These are phyloP conservation scores for Vitellaria paradoxa DNA, from an alignment of 179 eudicot species.

Conservation along the genomic window DNA sequence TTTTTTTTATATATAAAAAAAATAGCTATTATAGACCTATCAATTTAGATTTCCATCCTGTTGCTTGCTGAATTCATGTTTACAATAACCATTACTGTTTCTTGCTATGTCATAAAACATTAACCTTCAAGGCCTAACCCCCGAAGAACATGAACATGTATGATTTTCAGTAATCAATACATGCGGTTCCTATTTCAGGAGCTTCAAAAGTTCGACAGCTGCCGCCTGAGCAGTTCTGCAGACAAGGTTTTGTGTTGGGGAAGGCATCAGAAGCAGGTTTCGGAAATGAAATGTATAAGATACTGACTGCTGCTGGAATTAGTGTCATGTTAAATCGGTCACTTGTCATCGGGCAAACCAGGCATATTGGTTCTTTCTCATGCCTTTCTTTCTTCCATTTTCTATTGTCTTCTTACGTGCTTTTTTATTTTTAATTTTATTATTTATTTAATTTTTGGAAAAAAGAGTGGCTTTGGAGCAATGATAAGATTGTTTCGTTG, in stretches of 20 bases:
- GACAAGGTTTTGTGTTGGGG: slow-evolving; percentile 77
- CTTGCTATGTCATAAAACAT: too few species aligned
- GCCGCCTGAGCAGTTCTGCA: slow-evolving; percentile 63
- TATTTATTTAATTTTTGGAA: not conserved
- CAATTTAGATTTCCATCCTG: too few species aligned
- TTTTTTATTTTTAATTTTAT: not conserved
- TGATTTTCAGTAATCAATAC: not conserved
- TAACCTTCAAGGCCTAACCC: not conserved
- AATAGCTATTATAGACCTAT: too few species aligned
- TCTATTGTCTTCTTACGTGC: too few species aligned
- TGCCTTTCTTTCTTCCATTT: slow-evolving; percentile 34
- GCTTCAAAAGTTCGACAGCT: slow-evolving; percentile 54
- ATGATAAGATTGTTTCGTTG: too few species aligned
- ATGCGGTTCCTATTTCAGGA: slow-evolving; percentile 35
- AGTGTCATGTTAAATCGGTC: slow-evolving; percentile 88
- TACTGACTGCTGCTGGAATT: slow-evolving; percentile 68
- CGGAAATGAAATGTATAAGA: slow-evolving; percentile 89
- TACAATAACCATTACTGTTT: too few species aligned
- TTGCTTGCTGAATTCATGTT: too few species aligned
- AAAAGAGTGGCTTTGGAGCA: too few species aligned
- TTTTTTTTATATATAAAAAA: too few species aligned
- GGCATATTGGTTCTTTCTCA: slow-evolving; percentile 89
- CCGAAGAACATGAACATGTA: not conserved
- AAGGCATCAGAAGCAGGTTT: slow-evolving; percentile 90
- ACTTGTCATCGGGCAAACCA: slow-evolving; percentile 83